Percentiles rank a stretch among this genome's conserved stretches.
These are phyloP conservation scores for Fusarium graminum DNA, from an alignment of 2,329 filamentous ascomycete genomes.

Conservation along the genomic window DNA sequence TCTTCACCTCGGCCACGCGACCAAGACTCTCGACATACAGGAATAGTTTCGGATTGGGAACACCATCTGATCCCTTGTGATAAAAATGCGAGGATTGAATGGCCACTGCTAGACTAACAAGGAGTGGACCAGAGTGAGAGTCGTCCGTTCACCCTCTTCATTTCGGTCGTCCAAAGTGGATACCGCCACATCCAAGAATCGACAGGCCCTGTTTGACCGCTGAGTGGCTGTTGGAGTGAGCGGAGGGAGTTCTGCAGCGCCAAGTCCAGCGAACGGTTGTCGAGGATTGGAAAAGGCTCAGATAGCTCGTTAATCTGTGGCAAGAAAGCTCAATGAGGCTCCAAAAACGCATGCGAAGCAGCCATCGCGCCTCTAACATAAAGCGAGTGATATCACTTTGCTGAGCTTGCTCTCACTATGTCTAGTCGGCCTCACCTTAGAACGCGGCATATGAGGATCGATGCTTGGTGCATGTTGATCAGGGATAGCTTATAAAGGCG, in stretches of 20 bases:
- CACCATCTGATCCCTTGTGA: conserved; percentile 19
- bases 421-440: conserved; percentile 22
- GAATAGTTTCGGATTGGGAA: neutral
- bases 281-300: conserved; percentile 24
- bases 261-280: conserved; percentile 41
- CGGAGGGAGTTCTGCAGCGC: conserved; percentile 28
- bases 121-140: conserved; percentile 42
- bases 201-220: conserved; percentile 26
- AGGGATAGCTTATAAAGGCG: conserved; percentile 38
- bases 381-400: neutral
- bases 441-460: conserved; percentile 40
- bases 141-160: conserved; percentile 41
- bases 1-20: too few species aligned
- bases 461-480: conserved; percentile 46
- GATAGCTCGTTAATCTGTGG: conserved; percentile 11
- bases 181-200: conserved; percentile 43
- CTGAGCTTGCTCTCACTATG: conserved; percentile 11
- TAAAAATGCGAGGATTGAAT: conserved; percentile 21
- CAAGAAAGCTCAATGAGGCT: conserved; percentile 13
- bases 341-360: neutral
- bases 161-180: conserved; percentile 47
- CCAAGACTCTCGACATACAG: neutral
- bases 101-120: conserved; percentile 19
- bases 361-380: neutral
- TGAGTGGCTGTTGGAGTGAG: conserved; percentile 35